Base-by-base conservation (phyloP, 2,329 filamentous ascomycete species). In the Didymella pomorum region DNA sequence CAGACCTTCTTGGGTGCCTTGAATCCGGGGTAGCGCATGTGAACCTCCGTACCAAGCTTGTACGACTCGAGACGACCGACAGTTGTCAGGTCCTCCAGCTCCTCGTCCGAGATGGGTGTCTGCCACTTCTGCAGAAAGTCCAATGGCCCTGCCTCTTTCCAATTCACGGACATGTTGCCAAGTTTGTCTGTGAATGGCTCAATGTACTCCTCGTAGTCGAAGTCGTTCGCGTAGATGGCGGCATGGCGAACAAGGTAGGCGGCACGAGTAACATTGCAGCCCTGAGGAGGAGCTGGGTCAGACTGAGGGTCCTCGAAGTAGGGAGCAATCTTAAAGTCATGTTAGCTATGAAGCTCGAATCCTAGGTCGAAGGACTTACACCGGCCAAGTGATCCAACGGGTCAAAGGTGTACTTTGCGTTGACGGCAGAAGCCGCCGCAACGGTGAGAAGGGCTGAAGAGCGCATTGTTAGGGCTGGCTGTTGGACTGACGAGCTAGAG, bases 1-100 rank as follows among this genome's bases (percentile, higher is more conserved):
- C 86, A 89, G 1, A 89, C 79, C 47, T 81, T 82, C 58, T 79
- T 77, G 0, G 87, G 86, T 5, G 82, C 69, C 55, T 76, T 79
- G 35, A 89, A 75, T 41, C 78, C 74, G 0, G 83, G 83, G 66
- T 89, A 89, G 47, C 86, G 80, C 66, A 87, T 83, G 16, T 81
- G 81, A 18, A 89, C 74, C 54, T 85, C 80, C 4, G 85, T 82
- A 18, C 86, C 87, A 11, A 89, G 78, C 62, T 85, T 80, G 18
- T 84, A 81, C 1, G 86, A 84, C 70, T 89, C 85, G 4, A 88
- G 78, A 60, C 81, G 80, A n/a, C 87, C 87, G 18, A 86, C 82
- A 16, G 84, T 80, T 12, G 87, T 89, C 44, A 89, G 71, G n/a
- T 86, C 78, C 64, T 87, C 85, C 20, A 82, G 73, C 64, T 87